Evolutionary conservation across 2,329 filamentous ascomycete species (phyloP), one percentile per base, ranked within the genome.

Genomic region (Ambrosiella xylebori): DNA sequence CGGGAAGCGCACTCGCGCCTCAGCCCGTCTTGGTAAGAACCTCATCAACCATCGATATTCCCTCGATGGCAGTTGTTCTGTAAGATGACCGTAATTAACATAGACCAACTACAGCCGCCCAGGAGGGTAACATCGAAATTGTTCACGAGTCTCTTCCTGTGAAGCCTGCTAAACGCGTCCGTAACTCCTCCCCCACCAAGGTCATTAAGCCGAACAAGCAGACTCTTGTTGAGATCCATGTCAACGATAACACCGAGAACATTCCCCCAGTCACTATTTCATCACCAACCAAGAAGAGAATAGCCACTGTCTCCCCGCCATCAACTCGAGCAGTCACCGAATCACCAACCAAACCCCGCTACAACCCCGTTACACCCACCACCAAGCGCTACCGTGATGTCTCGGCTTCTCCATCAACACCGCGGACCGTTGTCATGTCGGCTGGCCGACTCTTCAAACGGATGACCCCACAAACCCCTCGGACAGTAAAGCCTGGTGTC

Each of bases 371-470:
- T 55, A 86, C 83, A 1, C 87, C 87, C 1, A 80, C 80, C 19
- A 90, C 87, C 9, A 83, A 86, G 35, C 78, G 88, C 63, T 86
- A 88, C 66, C 81, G 86, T 69, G 85, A 96, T 80, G 88, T 91
- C 60, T 79, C 80, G 56, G 78, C 80, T 62, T 77, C 82, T 17
- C 85, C 86, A 2, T 76, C 84, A 57, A 96, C 91, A 4, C 91
- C 91, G 49, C 82, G 87, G 60, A 89, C 94, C 68, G 81, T 87
- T 59, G 84, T 95, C 60, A 84, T 87, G 71, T 81, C 90, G 11
- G 78, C 79, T 40, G 86, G 84, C 62, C 86, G 81, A 66, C 76
- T 87, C 40, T 79, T 85, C 65, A 90, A 87, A 63, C 85, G 90
- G 58, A 74, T 84, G 64, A 94, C 88, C 47, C 86, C 87, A 17